Evolutionary conservation across 2,329 filamentous ascomycete genomes (phyloP).

Genomic region (Paecilomyces niveus): DNA sequence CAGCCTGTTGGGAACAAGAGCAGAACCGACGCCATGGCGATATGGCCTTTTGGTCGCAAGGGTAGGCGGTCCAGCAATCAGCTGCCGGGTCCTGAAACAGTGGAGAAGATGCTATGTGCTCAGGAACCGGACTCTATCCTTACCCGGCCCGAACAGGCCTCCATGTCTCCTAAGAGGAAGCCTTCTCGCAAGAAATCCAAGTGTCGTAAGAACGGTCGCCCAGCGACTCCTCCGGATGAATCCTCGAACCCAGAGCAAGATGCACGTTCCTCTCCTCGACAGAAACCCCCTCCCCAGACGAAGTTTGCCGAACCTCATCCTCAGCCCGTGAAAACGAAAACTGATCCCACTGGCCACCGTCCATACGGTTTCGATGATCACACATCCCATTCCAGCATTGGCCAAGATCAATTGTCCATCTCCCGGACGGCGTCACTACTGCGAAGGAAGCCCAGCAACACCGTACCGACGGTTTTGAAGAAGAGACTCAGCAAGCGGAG

Average conservation of each 20-base stretch:
- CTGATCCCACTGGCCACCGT: conserved; percentile 7
- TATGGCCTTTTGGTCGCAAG: conserved; percentile 77
- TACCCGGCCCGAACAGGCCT: conserved; percentile 1
- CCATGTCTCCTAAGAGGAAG: conserved; percentile 19
- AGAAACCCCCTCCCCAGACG: conserved; percentile 8
- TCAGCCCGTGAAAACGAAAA: not conserved
- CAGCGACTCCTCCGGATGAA: conserved; percentile 18
- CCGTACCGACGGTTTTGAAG: conserved; percentile 51
- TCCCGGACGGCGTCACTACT: conserved; percentile 43
- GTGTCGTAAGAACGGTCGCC: conserved; percentile 24
- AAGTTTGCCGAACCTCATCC: not conserved
- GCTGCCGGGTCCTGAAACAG: conserved; percentile 46
- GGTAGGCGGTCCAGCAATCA: conserved; percentile 59
- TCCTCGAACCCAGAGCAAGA: conserved; percentile 8
- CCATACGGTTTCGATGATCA: conserved; percentile 15
- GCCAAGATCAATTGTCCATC: conserved; percentile 32
- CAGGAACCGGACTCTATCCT: conserved; percentile 12
- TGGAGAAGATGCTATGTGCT: conserved; percentile 29
- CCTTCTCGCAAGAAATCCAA: conserved; percentile 27
- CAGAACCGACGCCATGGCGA: conserved; percentile 51
- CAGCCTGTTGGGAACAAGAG: not conserved
- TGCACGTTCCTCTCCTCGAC: conserved; percentile 6
- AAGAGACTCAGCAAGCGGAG: conserved; percentile 72
- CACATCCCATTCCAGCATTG: conserved; percentile 28
- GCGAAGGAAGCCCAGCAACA: conserved; percentile 53